Conservation (phyloP, 1,284 basidiomycete species). For the Inonotus hispidus region DNA sequence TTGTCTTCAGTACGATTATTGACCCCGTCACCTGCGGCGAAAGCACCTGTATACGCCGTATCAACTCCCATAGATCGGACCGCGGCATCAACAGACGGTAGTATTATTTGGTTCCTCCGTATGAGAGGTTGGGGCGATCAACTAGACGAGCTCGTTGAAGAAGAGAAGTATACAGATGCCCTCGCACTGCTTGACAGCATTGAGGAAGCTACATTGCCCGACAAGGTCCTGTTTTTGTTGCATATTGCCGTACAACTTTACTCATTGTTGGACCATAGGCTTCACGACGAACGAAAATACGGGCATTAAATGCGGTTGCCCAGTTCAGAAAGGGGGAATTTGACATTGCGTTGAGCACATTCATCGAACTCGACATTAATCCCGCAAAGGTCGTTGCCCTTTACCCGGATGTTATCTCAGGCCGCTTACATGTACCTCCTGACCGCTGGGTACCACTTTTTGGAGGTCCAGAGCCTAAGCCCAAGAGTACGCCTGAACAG, state of each 20-base stretch:
- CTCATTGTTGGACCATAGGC: constrained; percentile 33
- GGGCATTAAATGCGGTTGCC: constrained; percentile 69
- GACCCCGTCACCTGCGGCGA: constrained; percentile 43
- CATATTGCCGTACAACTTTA: not conserved
- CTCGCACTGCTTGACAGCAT: constrained; percentile 74
- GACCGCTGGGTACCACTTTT: constrained; percentile 83
- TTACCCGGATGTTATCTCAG: constrained; percentile 79
- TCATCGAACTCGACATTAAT: constrained; percentile 86
- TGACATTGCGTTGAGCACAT: constrained; percentile 79
- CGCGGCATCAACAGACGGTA: constrained; percentile 58
- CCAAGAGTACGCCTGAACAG: constrained; percentile 24
- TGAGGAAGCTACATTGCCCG: constrained; percentile 55
- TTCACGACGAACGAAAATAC: constrained; percentile 50
- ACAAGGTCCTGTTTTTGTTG: constrained; percentile 47
- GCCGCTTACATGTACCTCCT: constrained; percentile 64
- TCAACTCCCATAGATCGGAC: constrained; percentile 71
- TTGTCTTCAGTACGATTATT: constrained; percentile 40
- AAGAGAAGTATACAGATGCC: constrained; percentile 75
- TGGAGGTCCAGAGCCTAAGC: constrained; percentile 57
- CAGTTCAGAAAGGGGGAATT: constrained; percentile 68
- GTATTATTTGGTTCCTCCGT: constrained; percentile 69
- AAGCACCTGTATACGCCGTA: constrained; percentile 61
- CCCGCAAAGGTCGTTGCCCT: constrained; percentile 92
- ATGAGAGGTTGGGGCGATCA: constrained; percentile 78
- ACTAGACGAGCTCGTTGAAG: constrained; percentile 77